Evolutionary conservation across 257 asterid genomes (phyloP).

Genomic region (Cordia subcordata): DNA sequence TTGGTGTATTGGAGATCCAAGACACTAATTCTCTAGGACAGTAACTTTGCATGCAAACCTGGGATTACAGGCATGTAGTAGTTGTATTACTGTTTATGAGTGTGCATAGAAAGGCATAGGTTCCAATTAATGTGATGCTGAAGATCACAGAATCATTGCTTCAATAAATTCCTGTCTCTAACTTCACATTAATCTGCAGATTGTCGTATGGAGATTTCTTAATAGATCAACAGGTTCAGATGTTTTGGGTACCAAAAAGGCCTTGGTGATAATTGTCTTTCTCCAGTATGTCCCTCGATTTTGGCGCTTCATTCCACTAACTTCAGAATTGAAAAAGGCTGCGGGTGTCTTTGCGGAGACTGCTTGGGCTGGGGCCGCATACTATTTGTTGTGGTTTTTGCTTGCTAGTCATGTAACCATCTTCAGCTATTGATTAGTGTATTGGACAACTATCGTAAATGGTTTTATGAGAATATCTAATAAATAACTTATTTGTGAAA

Average conservation of each 20-base stretch:
- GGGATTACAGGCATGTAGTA: too few species aligned
- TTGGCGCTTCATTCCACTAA: conserved; percentile 64
- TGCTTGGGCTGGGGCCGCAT: conserved; percentile 99
- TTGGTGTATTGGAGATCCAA: too few species aligned
- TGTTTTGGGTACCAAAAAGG: conserved; percentile 70
- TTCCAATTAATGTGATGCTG: background rate
- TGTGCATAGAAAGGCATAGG: background rate
- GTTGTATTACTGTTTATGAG: too few species aligned
- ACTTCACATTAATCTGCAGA: conserved; percentile 38
- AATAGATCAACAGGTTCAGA: conserved; percentile 53
- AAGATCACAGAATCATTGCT: too few species aligned
- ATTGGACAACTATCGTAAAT: background rate
- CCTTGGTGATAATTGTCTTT: conserved; percentile 62
- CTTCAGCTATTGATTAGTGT: background rate
- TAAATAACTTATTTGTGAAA: conserved; percentile 12
- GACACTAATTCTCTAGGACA: too few species aligned
- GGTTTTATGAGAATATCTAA: conserved; percentile 4
- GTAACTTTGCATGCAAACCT: too few species aligned
- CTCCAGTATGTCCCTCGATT: conserved; percentile 84
- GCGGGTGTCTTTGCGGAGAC: conserved; percentile 96
- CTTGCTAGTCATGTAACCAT: conserved; percentile 91
- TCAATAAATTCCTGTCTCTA: conserved; percentile 3
- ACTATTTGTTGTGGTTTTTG: conserved; percentile 82
- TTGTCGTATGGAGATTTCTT: conserved; percentile 83
- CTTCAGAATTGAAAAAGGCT: conserved; percentile 84